phyloP scores from a whole-genome alignment of 108 stramenopile genomes.

The Skeletonema costatum region DNA sequence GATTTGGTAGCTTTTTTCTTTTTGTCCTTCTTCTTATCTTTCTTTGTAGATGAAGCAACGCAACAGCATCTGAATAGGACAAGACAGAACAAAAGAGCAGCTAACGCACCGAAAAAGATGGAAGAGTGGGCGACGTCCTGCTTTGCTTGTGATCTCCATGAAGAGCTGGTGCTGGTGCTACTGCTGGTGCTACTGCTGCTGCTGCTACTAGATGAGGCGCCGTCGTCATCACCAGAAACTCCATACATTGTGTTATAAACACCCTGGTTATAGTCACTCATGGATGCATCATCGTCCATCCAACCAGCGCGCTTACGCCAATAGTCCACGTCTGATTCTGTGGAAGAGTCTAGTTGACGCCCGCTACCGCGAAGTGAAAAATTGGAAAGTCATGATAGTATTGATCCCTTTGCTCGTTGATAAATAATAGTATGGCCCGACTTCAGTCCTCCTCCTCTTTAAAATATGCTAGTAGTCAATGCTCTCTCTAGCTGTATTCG shows the following conservation, averaged over 20 bases:
- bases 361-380: not conserved
- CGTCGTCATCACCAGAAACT: conserved; percentile 39
- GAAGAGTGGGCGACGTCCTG: conserved; percentile 5
- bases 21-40: conserved; percentile 1
- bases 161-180: not conserved
- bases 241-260: conserved; percentile 67
- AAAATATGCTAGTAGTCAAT: not conserved
- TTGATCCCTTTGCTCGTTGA: not conserved
- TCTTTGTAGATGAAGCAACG: conserved; percentile 22
- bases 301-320: conserved; percentile 83
- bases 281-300: conserved; percentile 82
- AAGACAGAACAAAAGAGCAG: conserved; percentile 51
- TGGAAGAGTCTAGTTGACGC: not conserved
- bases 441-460: not conserved
- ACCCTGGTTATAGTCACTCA: conserved; percentile 71
- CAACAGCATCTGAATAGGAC: conserved; percentile 53
- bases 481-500: no score
- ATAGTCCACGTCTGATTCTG: conserved; percentile 59
- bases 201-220: not conserved
- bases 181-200: not conserved
- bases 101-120: conserved; percentile 46
- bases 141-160: not conserved
- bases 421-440: not conserved
- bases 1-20: conserved; percentile 31
- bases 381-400: not conserved